A percentile compares a stretch with the other conserved stretches of the same genome.
Evolutionary conservation across 164 flowering plant genomes (phyloP).

Genomic region (Cinnamomum chago): DNA sequence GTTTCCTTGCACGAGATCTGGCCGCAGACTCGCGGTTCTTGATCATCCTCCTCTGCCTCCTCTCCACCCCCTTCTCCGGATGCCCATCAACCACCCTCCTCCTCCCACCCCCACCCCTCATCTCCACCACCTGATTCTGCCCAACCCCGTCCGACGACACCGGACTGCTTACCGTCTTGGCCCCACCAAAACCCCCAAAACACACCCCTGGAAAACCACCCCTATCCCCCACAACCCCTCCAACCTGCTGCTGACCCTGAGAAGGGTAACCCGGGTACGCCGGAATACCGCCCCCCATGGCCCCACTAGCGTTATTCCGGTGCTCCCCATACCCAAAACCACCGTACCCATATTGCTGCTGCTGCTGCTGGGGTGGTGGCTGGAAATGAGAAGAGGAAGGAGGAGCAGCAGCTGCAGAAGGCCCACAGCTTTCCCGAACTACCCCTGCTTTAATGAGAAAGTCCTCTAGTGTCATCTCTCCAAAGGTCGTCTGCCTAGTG

Average conservation of each 20-base stretch:
- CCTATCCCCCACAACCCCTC: neutral
- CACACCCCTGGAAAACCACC: constrained; percentile 25
- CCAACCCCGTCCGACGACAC: constrained; percentile 68
- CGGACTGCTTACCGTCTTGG: constrained; percentile 51
- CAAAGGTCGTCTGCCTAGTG: constrained; percentile 64
- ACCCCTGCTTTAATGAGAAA: constrained; percentile 88
- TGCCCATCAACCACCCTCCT: constrained; percentile 77
- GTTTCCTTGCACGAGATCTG: constrained; percentile 90
- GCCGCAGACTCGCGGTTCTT: constrained; percentile 98
- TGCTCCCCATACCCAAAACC: constrained; percentile 11
- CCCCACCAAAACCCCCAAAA: constrained; percentile 41
- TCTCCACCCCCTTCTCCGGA: constrained; percentile 91
- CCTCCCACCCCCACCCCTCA: constrained; percentile 45
- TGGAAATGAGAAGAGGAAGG: neutral
- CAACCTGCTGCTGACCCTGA: neutral
- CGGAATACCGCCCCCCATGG: constrained; percentile 1
- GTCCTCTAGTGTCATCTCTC: constrained; percentile 98
- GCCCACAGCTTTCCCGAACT: constrained; percentile 47
- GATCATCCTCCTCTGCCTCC: constrained; percentile 94
- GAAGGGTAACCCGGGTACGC: neutral
- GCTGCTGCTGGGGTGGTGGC: neutral
- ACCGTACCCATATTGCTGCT: neutral
- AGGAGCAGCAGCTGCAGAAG: neutral
- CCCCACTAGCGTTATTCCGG: constrained; percentile 10
- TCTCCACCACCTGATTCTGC: neutral